A percentile compares a stretch with the other conserved stretches of the same genome.
Conservation (phyloP, 106 monocot species). For the Dendrobium huoshanense region DNA sequence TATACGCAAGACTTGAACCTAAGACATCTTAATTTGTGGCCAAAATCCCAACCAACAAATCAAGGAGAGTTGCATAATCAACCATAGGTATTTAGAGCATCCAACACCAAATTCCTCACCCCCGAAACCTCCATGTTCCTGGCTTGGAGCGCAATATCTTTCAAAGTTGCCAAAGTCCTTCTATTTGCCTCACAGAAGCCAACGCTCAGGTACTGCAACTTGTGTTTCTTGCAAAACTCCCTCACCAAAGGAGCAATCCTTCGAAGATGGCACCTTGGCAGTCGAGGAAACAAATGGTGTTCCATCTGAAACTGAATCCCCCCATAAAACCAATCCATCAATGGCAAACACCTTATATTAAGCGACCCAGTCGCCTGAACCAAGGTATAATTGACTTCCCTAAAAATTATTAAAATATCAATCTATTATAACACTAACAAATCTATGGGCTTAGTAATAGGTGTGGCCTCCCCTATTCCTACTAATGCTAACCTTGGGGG, state of each 20-base stretch:
- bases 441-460: too few relatives aligned
- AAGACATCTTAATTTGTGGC: too few relatives aligned
- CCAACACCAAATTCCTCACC: conserved; percentile 36
- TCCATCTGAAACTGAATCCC: conserved; percentile 43
- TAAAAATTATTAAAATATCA: too few relatives aligned
- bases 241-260: conserved; percentile 23
- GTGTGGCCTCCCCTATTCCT: too few relatives aligned
- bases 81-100: conserved; percentile 40
- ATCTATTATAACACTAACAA: too few relatives aligned
- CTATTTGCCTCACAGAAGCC: conserved; percentile 30
- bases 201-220: not conserved
- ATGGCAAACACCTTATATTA: conserved; percentile 25
- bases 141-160: conserved; percentile 31
- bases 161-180: conserved; percentile 17
- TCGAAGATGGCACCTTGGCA: conserved; percentile 28
- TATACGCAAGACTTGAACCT: too few relatives aligned
- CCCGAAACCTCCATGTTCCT: conserved; percentile 17
- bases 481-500: too few relatives aligned
- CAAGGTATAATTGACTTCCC: too few relatives aligned
- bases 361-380: conserved; percentile 36
- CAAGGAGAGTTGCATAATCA: not conserved
- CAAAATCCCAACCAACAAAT: too few relatives aligned
- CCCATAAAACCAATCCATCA: conserved; percentile 50
- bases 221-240: not conserved
- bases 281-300: not conserved